These are phyloP conservation scores for Nyctanthes arbortristis DNA, from an alignment of 257 asterid species.

Conservation along the genomic window DNA sequence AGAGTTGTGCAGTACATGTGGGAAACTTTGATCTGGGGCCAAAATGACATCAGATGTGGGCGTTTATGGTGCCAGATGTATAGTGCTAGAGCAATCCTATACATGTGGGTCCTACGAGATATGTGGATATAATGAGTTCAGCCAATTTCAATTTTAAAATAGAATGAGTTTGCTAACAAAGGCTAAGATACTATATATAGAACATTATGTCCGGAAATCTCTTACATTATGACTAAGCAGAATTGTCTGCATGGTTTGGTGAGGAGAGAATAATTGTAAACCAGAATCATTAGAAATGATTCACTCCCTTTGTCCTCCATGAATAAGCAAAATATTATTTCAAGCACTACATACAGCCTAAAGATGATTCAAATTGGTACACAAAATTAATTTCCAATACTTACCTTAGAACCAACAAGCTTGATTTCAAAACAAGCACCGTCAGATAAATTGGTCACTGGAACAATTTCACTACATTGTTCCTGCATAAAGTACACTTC, in stretches of 20 bases:
- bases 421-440: constrained; percentile 48
- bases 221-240: constrained; percentile 40
- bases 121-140: not conserved
- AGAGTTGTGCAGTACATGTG: too few relatives aligned
- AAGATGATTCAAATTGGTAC: constrained; percentile 20
- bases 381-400: constrained; percentile 1
- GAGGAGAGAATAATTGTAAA: constrained; percentile 36
- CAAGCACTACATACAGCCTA: constrained; percentile 10
- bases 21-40: too few relatives aligned
- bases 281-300: constrained; percentile 33
- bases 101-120: too few relatives aligned
- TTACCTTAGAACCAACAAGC: constrained; percentile 47
- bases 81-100: too few relatives aligned
- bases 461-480: constrained; percentile 26
- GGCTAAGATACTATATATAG: not conserved
- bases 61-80: too few relatives aligned
- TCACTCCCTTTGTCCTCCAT: constrained; percentile 38
- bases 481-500: constrained; percentile 22
- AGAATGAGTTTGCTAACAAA: too few relatives aligned
- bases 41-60: too few relatives aligned
- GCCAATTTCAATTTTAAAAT: not conserved
- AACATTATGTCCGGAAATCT: constrained; percentile 13
- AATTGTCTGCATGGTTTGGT: constrained; percentile 29
- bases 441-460: constrained; percentile 41
- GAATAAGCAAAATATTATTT: constrained; percentile 23